Evolutionary conservation across 139 green algal species (phyloP), one percentile per base, ranked within the genome.

Genomic region (Chlorella vulgaris): DNA sequence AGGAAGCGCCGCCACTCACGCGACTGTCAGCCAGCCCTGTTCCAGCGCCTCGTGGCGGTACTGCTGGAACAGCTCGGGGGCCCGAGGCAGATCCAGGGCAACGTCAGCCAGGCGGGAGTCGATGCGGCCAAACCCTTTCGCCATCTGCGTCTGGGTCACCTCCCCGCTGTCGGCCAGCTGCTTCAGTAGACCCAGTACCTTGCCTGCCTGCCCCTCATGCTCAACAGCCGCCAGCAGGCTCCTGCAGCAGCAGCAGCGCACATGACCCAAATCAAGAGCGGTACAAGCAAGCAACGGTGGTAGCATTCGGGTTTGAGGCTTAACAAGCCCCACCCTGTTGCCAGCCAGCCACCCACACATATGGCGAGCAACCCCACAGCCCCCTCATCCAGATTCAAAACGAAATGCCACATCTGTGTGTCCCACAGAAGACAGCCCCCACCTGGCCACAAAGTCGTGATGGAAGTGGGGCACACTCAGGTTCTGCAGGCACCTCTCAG

Each of bases 361-460:
- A 21, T 10, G n/a, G 22, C 15, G 40, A 63, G 22, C 36, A 38
- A 22, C 36, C 19, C 65, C 26, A 36, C 6, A 51, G n/a, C 40
- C 31, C 21, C 63, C 31, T 2, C 15, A 42, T 70, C 5, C 7
- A 42, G 10, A n/a, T n/a, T 35, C 28, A 62, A 66, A 40, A 71
- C 28, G n/a, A n/a, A n/a, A n/a, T n/a, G n/a, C n/a, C n/a, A n/a
- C n/a, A n/a, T n/a, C n/a, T n/a, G n/a, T n/a, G n/a, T n/a, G n/a
- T n/a, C n/a, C n/a, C n/a, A n/a, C n/a, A n/a, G n/a, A n/a, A n/a
- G n/a, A n/a, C n/a, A n/a, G n/a, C n/a, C n/a, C 51, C 2, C 83
- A 90, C 77, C 85, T 67, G 74, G 93, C 89, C 33, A 95, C 91
- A 7, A 94, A 84, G 78, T 97, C 92, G 80, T 98, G 94, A 80